Conservation (phyloP, 768 basidiomycete genomes). For the Grammothele lineata region DNA sequence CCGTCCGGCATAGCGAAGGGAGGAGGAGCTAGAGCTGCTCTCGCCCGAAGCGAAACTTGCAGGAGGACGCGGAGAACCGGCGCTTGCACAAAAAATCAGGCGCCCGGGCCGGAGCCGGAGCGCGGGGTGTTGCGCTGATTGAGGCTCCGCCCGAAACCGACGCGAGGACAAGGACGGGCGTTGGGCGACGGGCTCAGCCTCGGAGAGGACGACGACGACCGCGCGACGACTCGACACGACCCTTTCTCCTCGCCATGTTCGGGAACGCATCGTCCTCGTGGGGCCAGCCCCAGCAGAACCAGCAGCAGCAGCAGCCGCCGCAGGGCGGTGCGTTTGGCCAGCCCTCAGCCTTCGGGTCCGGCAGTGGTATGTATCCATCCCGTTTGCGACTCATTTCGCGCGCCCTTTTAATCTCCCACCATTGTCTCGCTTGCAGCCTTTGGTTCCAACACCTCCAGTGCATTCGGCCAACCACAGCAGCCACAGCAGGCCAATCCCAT, state of each 20-base stretch:
- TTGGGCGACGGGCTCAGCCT: constrained; percentile 3
- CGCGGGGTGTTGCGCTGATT: constrained; percentile 6
- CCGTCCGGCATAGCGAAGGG: constrained; percentile 45
- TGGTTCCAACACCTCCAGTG: constrained; percentile 33
- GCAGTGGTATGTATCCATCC: constrained; percentile 53
- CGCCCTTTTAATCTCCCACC: constrained; percentile 12
- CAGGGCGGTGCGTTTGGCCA: constrained; percentile 64
- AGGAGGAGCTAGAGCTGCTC: not conserved
- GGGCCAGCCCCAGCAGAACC: constrained; percentile 63
- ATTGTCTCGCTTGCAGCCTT: constrained; percentile 19
- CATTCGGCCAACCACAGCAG: constrained; percentile 49
- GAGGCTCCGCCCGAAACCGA: constrained; percentile 14
- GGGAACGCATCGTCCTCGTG: constrained; percentile 56
- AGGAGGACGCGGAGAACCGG: too few relatives aligned
- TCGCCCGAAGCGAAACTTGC: constrained; percentile 1
- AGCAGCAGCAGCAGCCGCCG: constrained; percentile 49
- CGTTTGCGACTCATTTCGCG: constrained; percentile 19
- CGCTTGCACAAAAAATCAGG: constrained; percentile 13
- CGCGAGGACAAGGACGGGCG: constrained; percentile 2
- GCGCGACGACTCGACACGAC: constrained; percentile 9
- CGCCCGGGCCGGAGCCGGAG: constrained; percentile 4
- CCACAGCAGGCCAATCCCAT: constrained; percentile 64
- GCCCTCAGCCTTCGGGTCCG: constrained; percentile 57
- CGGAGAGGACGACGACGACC: constrained; percentile 9
- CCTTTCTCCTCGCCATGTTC: constrained; percentile 49